Base-by-base conservation (phyloP, 768 basidiomycete genomes). In the Floccularia luteovirens region DNA sequence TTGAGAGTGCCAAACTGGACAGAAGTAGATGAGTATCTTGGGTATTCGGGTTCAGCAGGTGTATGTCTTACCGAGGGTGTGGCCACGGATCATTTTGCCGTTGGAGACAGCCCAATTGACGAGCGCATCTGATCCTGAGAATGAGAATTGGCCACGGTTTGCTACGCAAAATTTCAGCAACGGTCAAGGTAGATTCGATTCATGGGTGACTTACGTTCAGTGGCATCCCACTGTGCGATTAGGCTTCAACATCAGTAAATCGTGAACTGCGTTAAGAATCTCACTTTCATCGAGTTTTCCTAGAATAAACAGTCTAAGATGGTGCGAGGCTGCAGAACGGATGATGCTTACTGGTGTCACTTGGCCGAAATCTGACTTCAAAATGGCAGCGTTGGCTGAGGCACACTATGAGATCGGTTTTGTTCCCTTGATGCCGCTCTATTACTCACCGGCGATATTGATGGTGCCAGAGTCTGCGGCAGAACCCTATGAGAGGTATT, bases 71-170 rank as follows among this genome's bases (percentile, higher is more conserved):
- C 63, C 61, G 11, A 67, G 51, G 2, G 61, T 66, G 48, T 66
- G 66, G 12, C 66, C 68, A 47, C 66, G 64, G 39, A 70, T 61
- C 44, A 63, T 47, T 41, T 69, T 66, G 31, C 61, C 61, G 42
- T 65, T 62, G 13, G 60, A 53, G 11, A 48, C 47, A 22, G 67
- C 67, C 63, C 63, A 66, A 48, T 65, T 63, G 36, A 70, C 64
- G 25, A 69, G 60, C 10, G 50, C 46, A 39, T 70, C 68, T 2
- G 60, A 38, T n/a, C 48, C 51, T 11, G 43, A 43, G 37, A 56
- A 66, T 32, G 48, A 57, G 50, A 65, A 66, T 10, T 36, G 31
- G 27, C 56, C 56, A 6, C 59, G 56, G 19, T 48, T 48, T 12
- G 52, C 55, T 57, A 17, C 28, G 17, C n/a, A 14, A 41, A 36